Evolutionary conservation across 805 yeast genomes (phyloP), one percentile per base, ranked within the genome.

Genomic region (Barnettozyma sp.): DNA sequence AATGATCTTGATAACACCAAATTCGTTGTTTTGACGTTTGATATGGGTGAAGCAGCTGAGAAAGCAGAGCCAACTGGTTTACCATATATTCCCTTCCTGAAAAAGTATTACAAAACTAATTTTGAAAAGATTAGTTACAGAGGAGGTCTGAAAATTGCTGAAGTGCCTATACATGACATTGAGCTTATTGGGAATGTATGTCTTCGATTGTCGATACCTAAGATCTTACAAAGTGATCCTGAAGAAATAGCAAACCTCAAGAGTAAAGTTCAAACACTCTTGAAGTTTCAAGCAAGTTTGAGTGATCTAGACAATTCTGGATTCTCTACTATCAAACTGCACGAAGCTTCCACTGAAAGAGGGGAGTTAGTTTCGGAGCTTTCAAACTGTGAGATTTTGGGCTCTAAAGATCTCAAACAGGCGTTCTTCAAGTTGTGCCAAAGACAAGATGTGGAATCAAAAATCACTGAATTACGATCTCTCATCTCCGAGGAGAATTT

Each of bases 401-500:
- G 42, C 2, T 68, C 77, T 39, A 59, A 65, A 6, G 50, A 67
- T 14, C 73, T 81, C 50, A 56, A 59, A 13, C 38, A 45, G 6
- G 73, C 72, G 35, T 76, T 61, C 46, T 39, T 54, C 7, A 69
- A 66, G 26, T 54, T 76, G 16, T 65, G 71, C 28, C 60, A 66
- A 30, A 73, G 69, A 41, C 64, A 65, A 36, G 39, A 52, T 20
- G 52, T 82, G 16, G 65, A 68, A 38, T 50, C 56, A 11, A 66
- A 77, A 40, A 78, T 88, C 16, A 70, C 62, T 9, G 57, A 67
- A 0, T 56, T 85, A 48, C 75, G 75, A 47, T 66, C 70, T 31
- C 62, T 81, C 32, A 71, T 87, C 44, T 80, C 94, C 1, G 94
- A 85, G 40, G 95, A 88, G 48, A 92, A 88, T 50, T 63, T 92